Evolutionary conservation across 1,284 basidiomycete genomes (phyloP), one percentile per base, ranked within the genome.

Genomic region (Earliella scabrosa): DNA sequence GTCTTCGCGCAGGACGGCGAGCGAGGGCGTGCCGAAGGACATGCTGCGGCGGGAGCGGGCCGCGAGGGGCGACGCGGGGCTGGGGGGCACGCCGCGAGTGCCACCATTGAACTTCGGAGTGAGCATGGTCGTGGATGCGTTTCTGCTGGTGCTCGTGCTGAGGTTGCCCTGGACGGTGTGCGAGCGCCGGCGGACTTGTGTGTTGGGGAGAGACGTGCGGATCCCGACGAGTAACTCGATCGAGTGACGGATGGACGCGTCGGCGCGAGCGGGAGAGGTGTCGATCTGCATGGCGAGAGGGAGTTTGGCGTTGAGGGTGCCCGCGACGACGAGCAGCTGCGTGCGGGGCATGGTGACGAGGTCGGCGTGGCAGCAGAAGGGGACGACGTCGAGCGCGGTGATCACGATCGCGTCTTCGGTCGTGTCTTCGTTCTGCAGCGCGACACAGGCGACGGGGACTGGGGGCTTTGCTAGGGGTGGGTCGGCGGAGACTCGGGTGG

Each of bases 311-410:
- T 86, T 86, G 35, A 85, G 71, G 11, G 70, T 58, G 7, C 63
- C 58, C 13, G 82, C 83, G 39, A 82, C 81, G 4, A 36, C 61
- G 44, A 80, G 63, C 44, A 86, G 79, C 56, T 78, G 70, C 1
- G 65, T 36, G 32, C 77, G 79, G 10, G 76, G 60, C 83, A 86
- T 85, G 2, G 77, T 76, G 57, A 84, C 58, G 38, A 86, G 78
- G 60, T 86, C 84, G 52, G 83, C 82, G 65, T 86, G 82, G 67
- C 82, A 86, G 70, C 82, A 85, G 70, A 86, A 86, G 0, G 82
- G 83, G 3, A 77, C 65, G 24, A 69, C 68, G 50, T 74, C 69
- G 6, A 86, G 72, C 11, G 82, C 72, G 0, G 81, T 86, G 63
- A 86, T 81, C 45, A 85, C 73, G n/a, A 86, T 71, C 8, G 77